Evolutionary conservation across 495 filamentous ascomycete species (phyloP).

Genomic region (Hyaloscypha hepaticicola): DNA sequence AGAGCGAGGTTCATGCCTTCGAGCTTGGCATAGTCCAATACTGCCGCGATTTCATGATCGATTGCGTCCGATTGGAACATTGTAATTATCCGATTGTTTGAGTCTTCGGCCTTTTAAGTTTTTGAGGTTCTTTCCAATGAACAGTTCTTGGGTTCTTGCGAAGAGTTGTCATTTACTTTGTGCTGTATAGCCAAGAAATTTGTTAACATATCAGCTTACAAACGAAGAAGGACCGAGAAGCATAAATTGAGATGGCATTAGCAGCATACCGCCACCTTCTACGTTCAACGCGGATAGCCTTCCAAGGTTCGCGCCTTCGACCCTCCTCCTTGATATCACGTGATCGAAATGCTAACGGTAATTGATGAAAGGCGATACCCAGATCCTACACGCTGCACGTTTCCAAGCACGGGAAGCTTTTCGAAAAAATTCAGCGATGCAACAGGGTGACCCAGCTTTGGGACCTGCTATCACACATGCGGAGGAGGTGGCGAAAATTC

Average conservation of each 20-base stretch:
- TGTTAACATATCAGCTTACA: not conserved
- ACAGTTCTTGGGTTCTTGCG: too few species aligned
- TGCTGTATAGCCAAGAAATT: not conserved
- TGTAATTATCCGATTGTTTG: too few species aligned
- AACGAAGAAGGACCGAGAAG: not conserved
- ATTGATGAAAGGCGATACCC: constrained; percentile 52
- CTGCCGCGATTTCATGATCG: not conserved
- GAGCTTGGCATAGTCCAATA: not conserved
- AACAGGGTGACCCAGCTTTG: constrained; percentile 50
- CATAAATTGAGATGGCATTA: constrained; percentile 55
- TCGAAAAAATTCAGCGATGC: constrained; percentile 57
- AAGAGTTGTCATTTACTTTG: too few species aligned
- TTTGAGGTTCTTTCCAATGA: too few species aligned
- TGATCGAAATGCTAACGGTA: not conserved
- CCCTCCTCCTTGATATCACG: not conserved
- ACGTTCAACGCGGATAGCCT: constrained; percentile 79
- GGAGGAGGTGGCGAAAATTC: constrained; percentile 74
- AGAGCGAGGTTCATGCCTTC: not conserved
- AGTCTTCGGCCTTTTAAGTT: too few species aligned
- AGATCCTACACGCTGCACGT: constrained; percentile 66
- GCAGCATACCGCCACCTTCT: constrained; percentile 80
- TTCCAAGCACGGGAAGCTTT: constrained; percentile 69
- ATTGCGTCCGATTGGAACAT: too few species aligned
- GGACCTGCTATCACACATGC: constrained; percentile 66
- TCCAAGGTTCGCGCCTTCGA: constrained; percentile 59